Base-by-base conservation (phyloP, 1,139 yeast genomes). In the Magnusiomyces tetraspermus region DNA sequence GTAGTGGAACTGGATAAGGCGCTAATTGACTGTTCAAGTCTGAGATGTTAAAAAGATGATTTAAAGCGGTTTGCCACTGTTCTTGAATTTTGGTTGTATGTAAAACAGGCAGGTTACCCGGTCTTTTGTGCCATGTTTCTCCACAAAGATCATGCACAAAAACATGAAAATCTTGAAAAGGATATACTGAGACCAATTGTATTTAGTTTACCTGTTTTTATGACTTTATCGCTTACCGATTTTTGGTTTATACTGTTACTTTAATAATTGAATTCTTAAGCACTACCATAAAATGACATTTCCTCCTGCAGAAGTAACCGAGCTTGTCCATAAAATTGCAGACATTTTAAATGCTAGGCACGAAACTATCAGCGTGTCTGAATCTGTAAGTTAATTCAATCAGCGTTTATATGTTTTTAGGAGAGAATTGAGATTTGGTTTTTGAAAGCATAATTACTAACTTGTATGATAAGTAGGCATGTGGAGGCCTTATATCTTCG, bases 401-500 rank as follows among this genome's bases (percentile, higher is more conserved):
- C 15, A 28, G 26, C 24, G n/a, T n/a, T n/a, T 15, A 45, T 36
- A 15, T 23, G n/a, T 6, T 15, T 2, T 36, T 22, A 17, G 8
- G 36, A n/a, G 3, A 4, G 28, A 21, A 22, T n/a, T 48, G n/a
- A 33, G n/a, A 24, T 13, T 31, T 19, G 22, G 21, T 2, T 26
- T 21, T 22, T 41, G 10, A 10, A 21, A 30, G 19, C 19, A 48
- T 48, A 53, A 38, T n/a, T n/a, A n/a, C n/a, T n/a, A n/a, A n/a
- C n/a, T 28, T 28, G 26, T 36, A 10, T 36, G 15, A 36, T n/a
- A 36, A 13, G 2, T 36, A 63, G 66, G 95, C 95, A 0, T 87
- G 96, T 67, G 96, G 96, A 10, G 96, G 96, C 0, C 74, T 87
- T 30, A 71, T 87, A 10, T 83, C 94, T 4, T 86, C 95, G 0